Evolutionary conservation across 2,329 filamentous ascomycete species (phyloP), one percentile per base, ranked within the genome.

Genomic region (Malbranchea cinnamomea): DNA sequence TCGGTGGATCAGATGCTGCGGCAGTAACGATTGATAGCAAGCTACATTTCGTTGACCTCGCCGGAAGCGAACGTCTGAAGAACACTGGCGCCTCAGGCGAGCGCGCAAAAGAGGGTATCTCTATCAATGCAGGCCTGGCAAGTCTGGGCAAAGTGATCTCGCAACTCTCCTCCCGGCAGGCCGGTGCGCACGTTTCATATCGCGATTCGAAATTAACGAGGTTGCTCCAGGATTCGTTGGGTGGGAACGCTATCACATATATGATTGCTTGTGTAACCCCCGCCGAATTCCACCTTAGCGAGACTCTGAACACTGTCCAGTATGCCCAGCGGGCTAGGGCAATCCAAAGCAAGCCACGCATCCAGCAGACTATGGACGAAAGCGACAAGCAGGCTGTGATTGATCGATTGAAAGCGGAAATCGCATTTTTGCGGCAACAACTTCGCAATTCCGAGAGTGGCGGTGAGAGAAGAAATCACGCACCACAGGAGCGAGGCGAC

Each of bases 191-290:
- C 56, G 85, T 98, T 34, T 98, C 89, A 2, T 98, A 98, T 53
- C 82, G 89, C 40, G 89, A 98, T 58, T 95, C 89, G n/a, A 85
- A 84, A 52, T 73, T 98, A 43, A 98, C 89, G 7, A 78, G 89
- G 36, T 66, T 98, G 14, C 70, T 98, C 11, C 89, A 98, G 62
- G 89, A 98, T 56, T 98, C 89, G 0, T 67, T 98, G 4, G 89
- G 89, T 34, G 89, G 89, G 4, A 95, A 92, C 50, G 89, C 89
- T 20, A 92, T 94, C 50, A 98, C 89, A 1, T 98, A 95, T 59
- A 95, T 98, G 89, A 89, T 98, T 58, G 89, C 89, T 6, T 98
- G 89, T 57, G 85, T 98, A 17, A 98, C 87, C 1, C 87, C 85
- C 0, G 83, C 87, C 9, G 85, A 94, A 51, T 98, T 98, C 50